Evolutionary conservation across 768 basidiomycete genomes (phyloP).

Genomic region (Coprinopsis sp.): DNA sequence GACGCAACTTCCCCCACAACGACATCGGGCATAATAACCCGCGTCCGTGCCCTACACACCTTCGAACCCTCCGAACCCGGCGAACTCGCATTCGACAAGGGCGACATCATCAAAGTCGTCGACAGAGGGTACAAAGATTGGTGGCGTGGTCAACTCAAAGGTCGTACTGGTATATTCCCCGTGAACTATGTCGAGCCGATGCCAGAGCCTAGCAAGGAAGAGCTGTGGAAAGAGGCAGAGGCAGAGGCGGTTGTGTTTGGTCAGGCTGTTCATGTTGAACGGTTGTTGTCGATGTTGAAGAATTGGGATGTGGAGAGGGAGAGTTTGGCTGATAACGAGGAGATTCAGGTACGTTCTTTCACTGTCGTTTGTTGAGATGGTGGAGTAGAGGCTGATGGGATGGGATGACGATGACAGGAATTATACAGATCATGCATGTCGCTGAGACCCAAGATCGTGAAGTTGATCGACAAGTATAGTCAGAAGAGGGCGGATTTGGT

Average conservation of each 20-base stretch:
- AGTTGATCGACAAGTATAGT: constrained; percentile 94
- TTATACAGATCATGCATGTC: constrained; percentile 88
- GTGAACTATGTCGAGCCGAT: constrained; percentile 94
- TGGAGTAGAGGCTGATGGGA: not conserved
- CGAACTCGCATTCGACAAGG: constrained; percentile 87
- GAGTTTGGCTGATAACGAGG: constrained; percentile 86
- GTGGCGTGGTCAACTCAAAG: constrained; percentile 93
- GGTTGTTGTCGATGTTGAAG: constrained; percentile 68
- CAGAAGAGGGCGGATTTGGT: constrained; percentile 93
- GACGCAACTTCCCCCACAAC: constrained; percentile 13
- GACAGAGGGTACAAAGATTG: constrained; percentile 94
- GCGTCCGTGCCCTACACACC: constrained; percentile 84
- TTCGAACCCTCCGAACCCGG: constrained; percentile 87
- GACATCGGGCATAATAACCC: constrained; percentile 54
- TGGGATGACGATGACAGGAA: constrained; percentile 46
- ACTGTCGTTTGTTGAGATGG: constrained; percentile 6
- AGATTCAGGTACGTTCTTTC: constrained; percentile 58
- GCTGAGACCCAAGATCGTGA: constrained; percentile 90
- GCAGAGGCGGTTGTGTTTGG: constrained; percentile 86
- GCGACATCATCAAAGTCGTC: constrained; percentile 92
- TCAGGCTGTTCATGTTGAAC: constrained; percentile 82
- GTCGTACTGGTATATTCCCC: constrained; percentile 91
- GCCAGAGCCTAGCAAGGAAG: constrained; percentile 74
- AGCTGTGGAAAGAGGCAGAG: constrained; percentile 78
- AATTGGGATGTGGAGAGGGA: constrained; percentile 71